Percentiles rank a stretch among this genome's conserved stretches.
Evolutionary conservation across 1,284 basidiomycete species (phyloP).

Genomic region (Leccinum griseonigrum): DNA sequence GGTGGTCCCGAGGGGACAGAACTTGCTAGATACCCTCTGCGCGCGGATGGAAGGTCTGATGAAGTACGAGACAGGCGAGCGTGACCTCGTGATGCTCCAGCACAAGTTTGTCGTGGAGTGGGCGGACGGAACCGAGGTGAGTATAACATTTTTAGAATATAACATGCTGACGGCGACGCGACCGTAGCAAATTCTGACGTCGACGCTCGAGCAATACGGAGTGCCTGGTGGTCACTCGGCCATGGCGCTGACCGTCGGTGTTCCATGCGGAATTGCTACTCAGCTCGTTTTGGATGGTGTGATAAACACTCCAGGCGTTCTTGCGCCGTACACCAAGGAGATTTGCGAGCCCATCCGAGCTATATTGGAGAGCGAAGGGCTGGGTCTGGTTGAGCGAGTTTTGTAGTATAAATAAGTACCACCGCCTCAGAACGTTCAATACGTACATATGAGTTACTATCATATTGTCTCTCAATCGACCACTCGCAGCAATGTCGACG

Average conservation of each 20-base stretch:
- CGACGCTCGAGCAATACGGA: slow-evolving; percentile 92
- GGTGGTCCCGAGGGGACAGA: slow-evolving; percentile 66
- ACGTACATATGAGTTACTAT: no score
- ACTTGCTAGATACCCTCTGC: slow-evolving; percentile 94
- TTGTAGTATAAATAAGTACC: slow-evolving; percentile 35
- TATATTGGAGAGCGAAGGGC: slow-evolving; percentile 78
- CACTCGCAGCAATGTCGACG: slow-evolving; percentile 15
- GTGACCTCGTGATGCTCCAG: slow-evolving; percentile 96
- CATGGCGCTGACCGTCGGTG: slow-evolving; percentile 92
- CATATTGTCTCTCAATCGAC: not conserved
- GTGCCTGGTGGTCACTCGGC: slow-evolving; percentile 81
- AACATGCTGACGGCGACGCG: slow-evolving; percentile 7
- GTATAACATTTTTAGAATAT: slow-evolving; percentile 20
- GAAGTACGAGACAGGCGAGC: slow-evolving; percentile 88
- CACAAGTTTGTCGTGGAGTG: slow-evolving; percentile 94
- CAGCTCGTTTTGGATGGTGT: slow-evolving; percentile 81
- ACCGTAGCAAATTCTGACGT: slow-evolving; percentile 79
- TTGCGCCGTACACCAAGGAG: slow-evolving; percentile 86
- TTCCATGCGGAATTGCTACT: slow-evolving; percentile 93
- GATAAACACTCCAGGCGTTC: slow-evolving; percentile 78
- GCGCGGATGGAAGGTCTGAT: slow-evolving; percentile 89
- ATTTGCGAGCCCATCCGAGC: slow-evolving; percentile 82
- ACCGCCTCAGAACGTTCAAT: not conserved
- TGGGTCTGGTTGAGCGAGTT: slow-evolving; percentile 76
- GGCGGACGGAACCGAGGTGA: slow-evolving; percentile 74